Conservation (phyloP, 805 yeast genomes). For the Scheffersomyces coipomensis region DNA sequence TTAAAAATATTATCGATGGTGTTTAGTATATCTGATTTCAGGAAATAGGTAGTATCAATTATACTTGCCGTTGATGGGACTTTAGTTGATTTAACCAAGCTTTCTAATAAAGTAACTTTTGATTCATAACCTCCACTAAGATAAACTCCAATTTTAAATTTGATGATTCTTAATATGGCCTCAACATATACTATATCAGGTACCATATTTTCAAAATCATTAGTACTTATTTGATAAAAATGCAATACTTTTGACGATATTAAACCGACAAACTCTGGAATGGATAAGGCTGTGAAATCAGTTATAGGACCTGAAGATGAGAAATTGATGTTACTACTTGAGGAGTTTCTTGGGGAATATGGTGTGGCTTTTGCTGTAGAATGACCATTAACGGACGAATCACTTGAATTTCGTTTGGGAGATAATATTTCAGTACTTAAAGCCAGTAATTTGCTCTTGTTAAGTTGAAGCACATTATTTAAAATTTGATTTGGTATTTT, state of each 20-base stretch:
- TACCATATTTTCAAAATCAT: constrained; percentile 67
- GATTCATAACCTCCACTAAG: constrained; percentile 46
- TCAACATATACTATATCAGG: constrained; percentile 83
- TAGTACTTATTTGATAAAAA: constrained; percentile 43
- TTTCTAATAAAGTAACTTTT: constrained; percentile 34
- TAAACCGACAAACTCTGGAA: constrained; percentile 32
- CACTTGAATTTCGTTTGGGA: not conserved
- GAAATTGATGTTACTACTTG: constrained; percentile 21
- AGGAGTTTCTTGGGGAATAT: constrained; percentile 34
- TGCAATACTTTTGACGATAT: constrained; percentile 25
- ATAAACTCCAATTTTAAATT: constrained; percentile 54
- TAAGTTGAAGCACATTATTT: constrained; percentile 26
- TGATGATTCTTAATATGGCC: constrained; percentile 59
- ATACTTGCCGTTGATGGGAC: not conserved
- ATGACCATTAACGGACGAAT: not conserved
- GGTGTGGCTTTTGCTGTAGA: constrained; percentile 4
- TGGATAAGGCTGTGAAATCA: constrained; percentile 26
- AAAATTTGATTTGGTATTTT: constrained; percentile 43
- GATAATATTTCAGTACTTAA: not conserved
- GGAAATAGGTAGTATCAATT: constrained; percentile 13
- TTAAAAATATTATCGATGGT: constrained; percentile 36
- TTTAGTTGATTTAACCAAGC: constrained; percentile 1
- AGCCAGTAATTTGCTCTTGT: not conserved
- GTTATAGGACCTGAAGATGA: constrained; percentile 9
- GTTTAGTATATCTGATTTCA: constrained; percentile 39